phyloP scores from a whole-genome alignment of 371 early-diverging fungal genomes.

The Coemansia sp. region DNA sequence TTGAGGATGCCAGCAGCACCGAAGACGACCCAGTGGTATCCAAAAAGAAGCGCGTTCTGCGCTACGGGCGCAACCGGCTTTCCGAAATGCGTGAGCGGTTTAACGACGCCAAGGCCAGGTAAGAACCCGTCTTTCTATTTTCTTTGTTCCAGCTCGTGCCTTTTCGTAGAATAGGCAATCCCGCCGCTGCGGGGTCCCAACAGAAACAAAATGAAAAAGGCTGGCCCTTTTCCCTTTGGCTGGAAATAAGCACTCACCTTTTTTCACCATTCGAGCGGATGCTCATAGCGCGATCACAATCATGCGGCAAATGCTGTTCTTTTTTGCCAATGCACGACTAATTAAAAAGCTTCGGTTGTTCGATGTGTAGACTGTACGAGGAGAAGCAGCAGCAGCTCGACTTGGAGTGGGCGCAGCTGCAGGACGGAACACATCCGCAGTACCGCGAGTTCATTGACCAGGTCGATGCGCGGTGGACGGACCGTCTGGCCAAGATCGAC shows the following conservation, averaged over 20 bases:
- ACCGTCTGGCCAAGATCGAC: conserved; percentile 32
- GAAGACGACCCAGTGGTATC: conserved; percentile 31
- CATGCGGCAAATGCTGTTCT: not conserved
- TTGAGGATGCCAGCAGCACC: conserved; percentile 43
- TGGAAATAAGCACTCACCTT: no score
- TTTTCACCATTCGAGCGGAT: not conserved
- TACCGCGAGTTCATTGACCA: conserved; percentile 33
- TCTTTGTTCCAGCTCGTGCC: not conserved
- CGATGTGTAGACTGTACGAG: conserved; percentile 27
- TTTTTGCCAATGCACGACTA: not conserved
- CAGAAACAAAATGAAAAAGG: not conserved
- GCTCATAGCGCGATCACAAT: not conserved
- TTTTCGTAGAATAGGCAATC: not conserved
- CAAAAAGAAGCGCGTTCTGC: conserved; percentile 43
- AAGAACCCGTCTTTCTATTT: conserved; percentile 1
- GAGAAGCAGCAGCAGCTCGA: conserved; percentile 42
- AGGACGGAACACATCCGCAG: conserved; percentile 41
- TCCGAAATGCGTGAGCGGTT: conserved; percentile 42
- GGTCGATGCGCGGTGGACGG: conserved; percentile 40
- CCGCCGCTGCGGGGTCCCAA: conserved; percentile 4
- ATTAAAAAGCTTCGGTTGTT: not conserved
- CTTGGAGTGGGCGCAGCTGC: conserved; percentile 38
- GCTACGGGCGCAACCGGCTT: conserved; percentile 42
- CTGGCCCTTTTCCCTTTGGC: not conserved
- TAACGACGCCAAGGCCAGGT: conserved; percentile 25